These are phyloP conservation scores for Lachancea thermotolerans DNA, from an alignment of 805 yeast species.

Conservation along the genomic window DNA sequence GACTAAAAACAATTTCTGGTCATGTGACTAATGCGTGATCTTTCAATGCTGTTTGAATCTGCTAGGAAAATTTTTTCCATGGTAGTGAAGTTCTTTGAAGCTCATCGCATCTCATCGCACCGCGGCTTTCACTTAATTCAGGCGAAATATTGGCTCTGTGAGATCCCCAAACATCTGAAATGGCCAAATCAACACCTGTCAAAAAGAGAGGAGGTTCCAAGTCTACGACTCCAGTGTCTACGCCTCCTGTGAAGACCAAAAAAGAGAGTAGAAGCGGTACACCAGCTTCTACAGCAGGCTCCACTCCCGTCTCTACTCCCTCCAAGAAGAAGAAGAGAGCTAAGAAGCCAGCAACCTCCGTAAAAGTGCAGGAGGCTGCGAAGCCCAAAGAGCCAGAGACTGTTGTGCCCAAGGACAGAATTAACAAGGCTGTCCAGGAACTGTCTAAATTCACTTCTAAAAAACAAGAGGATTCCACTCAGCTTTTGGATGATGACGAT, in stretches of 20 bases:
- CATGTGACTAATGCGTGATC: neutral
- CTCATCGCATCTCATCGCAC: slow-evolving; percentile 4
- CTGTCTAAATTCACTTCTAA: slow-evolving; percentile 50
- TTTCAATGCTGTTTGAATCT: neutral
- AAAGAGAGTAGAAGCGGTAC: slow-evolving; percentile 9
- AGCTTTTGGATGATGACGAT: slow-evolving; percentile 52
- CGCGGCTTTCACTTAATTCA: neutral
- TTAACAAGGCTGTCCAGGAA: slow-evolving; percentile 54
- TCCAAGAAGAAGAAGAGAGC: slow-evolving; percentile 13
- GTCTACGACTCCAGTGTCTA: slow-evolving; percentile 14
- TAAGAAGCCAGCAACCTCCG: slow-evolving; percentile 6
- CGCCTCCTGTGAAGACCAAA: slow-evolving; percentile 8
- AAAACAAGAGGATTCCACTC: slow-evolving; percentile 28
- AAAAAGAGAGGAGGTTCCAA: slow-evolving; percentile 12
- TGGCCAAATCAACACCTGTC: slow-evolving; percentile 19
- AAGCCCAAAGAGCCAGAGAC: slow-evolving; percentile 14
- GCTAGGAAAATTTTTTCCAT: neutral
- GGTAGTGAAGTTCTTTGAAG: neutral
- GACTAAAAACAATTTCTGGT: neutral
- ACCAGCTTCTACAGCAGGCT: slow-evolving; percentile 7
- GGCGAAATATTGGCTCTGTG: neutral
- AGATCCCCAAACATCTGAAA: slow-evolving; percentile 11
- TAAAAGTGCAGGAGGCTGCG: neutral
- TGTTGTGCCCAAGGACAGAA: slow-evolving; percentile 27
- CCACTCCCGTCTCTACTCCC: slow-evolving; percentile 16